Base-by-base conservation (phyloP, 495 filamentous ascomycete genomes). In the Penicillium simplicissimum region DNA sequence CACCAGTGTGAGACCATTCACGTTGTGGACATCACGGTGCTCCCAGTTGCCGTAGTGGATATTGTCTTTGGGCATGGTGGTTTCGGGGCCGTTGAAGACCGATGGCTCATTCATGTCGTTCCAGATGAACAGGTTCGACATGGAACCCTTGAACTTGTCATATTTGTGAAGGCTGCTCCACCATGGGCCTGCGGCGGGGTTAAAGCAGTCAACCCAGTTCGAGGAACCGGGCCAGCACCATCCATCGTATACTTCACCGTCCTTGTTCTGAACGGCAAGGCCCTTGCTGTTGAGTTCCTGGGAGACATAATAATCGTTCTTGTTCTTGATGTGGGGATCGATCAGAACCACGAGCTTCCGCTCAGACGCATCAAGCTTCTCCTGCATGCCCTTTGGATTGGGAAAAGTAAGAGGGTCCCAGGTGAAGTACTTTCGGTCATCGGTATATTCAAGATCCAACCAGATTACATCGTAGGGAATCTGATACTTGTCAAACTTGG, bases 21-120 rank as follows among this genome's bases (percentile, higher is more conserved):
- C 70, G 70, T 98, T 98, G 79, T 98, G 95, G 19, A 98, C 78
- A 73, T 98, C 95, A 55, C 95, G 89, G 69, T 98, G 95, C 74
- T 98, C 95, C 95, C 95, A 98, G 72, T 90, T 85, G 28, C 84
- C 95, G 65, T 89, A 74, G 73, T 98, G 95, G 40, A 98, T 72
- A 71, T 97, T 97, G 77, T 98, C 95, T 74, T 96, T 97, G 47
- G 95, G 95, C 92, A 97, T 96, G 34, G 94, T 72, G 11, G 91
- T 96, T 72, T 98, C 95, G 0, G 95, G 95, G 0, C 95, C 95
- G 70, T 97, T 96, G 81, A 98, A 98, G 8, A 98, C 95, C 0
- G 95, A 97, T 0, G 95, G 95, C 77, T 98, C 95, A 67, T 97
- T 98, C 95, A 98, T 98, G 71, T 98, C 95, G 74, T 98, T 98